Evolutionary conservation across 73 alveolate genomes (phyloP), one percentile per base, ranked within the genome.

Genomic region (Tetrahymena elliotti): DNA sequence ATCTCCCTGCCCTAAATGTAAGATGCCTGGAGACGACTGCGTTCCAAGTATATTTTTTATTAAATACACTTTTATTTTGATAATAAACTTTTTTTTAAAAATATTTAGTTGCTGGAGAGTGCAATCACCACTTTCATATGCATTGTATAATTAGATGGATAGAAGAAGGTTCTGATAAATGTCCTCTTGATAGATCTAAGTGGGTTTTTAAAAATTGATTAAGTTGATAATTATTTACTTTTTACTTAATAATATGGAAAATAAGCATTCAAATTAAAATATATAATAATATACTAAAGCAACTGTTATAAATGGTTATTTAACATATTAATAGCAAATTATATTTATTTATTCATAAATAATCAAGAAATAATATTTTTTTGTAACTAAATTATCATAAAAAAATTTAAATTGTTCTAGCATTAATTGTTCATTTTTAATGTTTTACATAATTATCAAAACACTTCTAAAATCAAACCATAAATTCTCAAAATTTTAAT

Each of bases 21-120:
- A 98, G 95, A 95, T 96, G 83, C 99, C 99, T 35, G 99, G 99
- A 5, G 99, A 98, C 94, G 99, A 98, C 52, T 98, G 99, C 40
- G 97, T 98, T 35, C 99, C 99, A 15, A 68, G 88, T 68, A 68
- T 68, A 68, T 31, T 6, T 68, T 27, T 68, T n/a, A 24, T 24
- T 18, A 68, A 24, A 27, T 18, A 6, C 10, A 68, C 15, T 40
- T 40, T 10, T 27, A 31, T 27, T 27, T 68, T 27, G n/a, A 24
- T 24, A 68, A 18, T 27, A 4, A 68, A 68, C 1, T 27, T 68
- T 40, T 10, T 0, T 68, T 7, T 7, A 68, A 68, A 68, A 68
- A 68, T 27, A 27, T 6, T 7, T 68, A 68, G 98, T 98, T 7
- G 98, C 97, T 53, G 97, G 98, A 16, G 98, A 96, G 93, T 98